Conservation (phyloP, 1,284 basidiomycete species). For the Apiotrichum gamsii region DNA sequence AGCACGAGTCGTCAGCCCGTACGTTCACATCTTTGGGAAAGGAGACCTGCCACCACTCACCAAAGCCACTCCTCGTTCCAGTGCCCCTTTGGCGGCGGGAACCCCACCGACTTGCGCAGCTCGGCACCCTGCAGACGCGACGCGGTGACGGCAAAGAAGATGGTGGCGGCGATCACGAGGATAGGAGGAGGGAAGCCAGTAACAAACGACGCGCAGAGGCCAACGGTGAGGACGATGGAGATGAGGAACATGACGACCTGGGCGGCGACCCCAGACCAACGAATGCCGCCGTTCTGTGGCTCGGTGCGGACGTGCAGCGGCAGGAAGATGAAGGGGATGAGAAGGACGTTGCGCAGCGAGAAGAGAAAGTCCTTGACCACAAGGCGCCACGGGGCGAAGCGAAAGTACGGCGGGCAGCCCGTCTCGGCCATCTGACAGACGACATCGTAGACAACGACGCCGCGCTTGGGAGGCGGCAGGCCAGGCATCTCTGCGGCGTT, state of each 20-base stretch:
- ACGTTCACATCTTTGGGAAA: background rate
- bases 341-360: slow-evolving; percentile 6
- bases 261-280: slow-evolving; percentile 4
- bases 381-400: slow-evolving; percentile 3
- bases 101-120: slow-evolving; percentile 3
- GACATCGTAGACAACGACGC: slow-evolving; percentile 15
- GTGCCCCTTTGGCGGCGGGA: slow-evolving; percentile 1
- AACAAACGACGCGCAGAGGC: too few relatives aligned
- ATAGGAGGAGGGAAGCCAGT: slow-evolving; percentile 12
- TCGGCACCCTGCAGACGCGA: background rate
- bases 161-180: background rate
- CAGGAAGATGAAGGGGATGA: slow-evolving; percentile 17
- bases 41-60: slow-evolving; percentile 17
- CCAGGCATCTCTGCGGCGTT: too few relatives aligned
- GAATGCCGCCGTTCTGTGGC: slow-evolving; percentile 8
- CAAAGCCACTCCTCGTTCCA: slow-evolving; percentile 27
- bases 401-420: slow-evolving; percentile 1
- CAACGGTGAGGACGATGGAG: background rate
- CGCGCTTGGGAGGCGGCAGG: too few relatives aligned
- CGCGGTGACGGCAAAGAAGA: slow-evolving; percentile 7
- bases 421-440: background rate
- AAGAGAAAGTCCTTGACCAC: slow-evolving; percentile 12
- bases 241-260: slow-evolving; percentile 17
- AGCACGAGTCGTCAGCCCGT: background rate
- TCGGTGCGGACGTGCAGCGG: slow-evolving; percentile 4